These are phyloP conservation scores for Colletotrichum eremochloae DNA, from an alignment of 2,329 filamentous ascomycete species.

Conservation along the genomic window DNA sequence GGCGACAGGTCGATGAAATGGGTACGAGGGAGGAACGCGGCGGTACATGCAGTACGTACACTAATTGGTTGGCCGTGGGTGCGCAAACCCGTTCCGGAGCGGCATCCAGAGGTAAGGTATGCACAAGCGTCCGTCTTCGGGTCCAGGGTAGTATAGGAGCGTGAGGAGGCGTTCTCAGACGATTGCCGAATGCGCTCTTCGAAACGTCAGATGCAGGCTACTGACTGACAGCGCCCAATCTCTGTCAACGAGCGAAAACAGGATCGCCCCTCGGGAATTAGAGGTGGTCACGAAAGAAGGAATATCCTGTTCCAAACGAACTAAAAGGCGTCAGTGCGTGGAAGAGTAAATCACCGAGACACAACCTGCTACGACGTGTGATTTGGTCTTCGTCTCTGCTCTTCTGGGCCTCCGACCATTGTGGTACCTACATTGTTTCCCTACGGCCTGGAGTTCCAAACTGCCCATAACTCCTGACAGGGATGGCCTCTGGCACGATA, in stretches of 20 bases:
- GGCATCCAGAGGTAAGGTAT: slow-evolving; percentile 16
- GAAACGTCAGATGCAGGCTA: slow-evolving; percentile 39
- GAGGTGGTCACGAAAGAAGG: slow-evolving; percentile 19
- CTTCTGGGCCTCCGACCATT: neutral
- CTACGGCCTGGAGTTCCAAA: slow-evolving; percentile 11
- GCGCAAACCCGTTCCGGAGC: slow-evolving; percentile 15
- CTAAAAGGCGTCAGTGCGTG: slow-evolving; percentile 38
- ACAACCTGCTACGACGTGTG: slow-evolving; percentile 53
- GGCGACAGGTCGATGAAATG: slow-evolving; percentile 5
- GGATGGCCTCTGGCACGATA: slow-evolving; percentile 23
- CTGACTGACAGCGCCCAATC: slow-evolving; percentile 29
- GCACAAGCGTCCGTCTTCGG: slow-evolving; percentile 10
- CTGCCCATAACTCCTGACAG: slow-evolving; percentile 34
- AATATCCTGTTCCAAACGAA: slow-evolving; percentile 28
- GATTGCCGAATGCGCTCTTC: slow-evolving; percentile 41
- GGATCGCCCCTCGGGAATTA: slow-evolving; percentile 25
- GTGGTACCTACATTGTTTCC: neutral
- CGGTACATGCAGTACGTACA: slow-evolving; percentile 11
- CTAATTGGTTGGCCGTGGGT: slow-evolving; percentile 1
- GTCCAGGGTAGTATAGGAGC: slow-evolving; percentile 35
- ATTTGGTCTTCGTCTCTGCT: slow-evolving; percentile 17
- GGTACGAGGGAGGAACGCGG: slow-evolving; percentile 25
- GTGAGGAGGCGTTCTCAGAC: slow-evolving; percentile 40
- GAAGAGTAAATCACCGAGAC: slow-evolving; percentile 51
- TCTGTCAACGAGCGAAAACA: slow-evolving; percentile 31